Base-by-base conservation (phyloP, 2,329 filamentous ascomycete genomes). In the Xylariaceae sp. region DNA sequence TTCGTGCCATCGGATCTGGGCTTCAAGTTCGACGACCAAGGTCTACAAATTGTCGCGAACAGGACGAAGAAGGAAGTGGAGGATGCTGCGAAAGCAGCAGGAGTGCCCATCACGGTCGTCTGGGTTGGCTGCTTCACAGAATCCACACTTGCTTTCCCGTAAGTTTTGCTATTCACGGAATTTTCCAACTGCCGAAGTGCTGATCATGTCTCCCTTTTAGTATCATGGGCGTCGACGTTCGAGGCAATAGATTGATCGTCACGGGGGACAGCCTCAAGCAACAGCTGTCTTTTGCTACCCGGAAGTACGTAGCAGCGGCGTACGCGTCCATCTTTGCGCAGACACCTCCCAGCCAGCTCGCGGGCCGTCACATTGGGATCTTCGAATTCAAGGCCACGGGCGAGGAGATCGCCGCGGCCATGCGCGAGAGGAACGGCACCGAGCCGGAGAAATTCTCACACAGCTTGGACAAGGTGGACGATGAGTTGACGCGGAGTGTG, bases 1-100 rank as follows among this genome's bases (percentile, higher is more conserved):
- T 67, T 67, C 42, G 60, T 66, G 22, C 64, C 63, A 2, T 68
- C 63, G 1, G 59, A 67, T 13, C 52, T 67, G 17, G 63, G 55
- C 9, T 49, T 60, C 18, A 59, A 56, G 7, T 57, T 52, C 13
- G 61, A 63, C 14, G 58, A 64, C 44, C 54, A 63, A 41, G 64
- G 60, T 1, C 39, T 64, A 3, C 56, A 45, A 3, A 53, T 65
- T 22, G 54, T 56, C 10, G 59, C 60, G 5, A 62, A 61, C 43
- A 60, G 59, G 43, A 45, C 50, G 2, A 67, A 67, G 43, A 18
- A 53, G 3, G 62, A 63, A 5, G 50, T 68, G 2, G 60, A 64
- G 28, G 45, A 49, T 16, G 61, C 57, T 3, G 58, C 61, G 5
- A 60, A 55, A 39, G 54, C 53, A 3, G 63, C 63, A 1, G 60